Base-by-base conservation (phyloP, 23 red algal species). In the Gracilaria domingensis region DNA sequence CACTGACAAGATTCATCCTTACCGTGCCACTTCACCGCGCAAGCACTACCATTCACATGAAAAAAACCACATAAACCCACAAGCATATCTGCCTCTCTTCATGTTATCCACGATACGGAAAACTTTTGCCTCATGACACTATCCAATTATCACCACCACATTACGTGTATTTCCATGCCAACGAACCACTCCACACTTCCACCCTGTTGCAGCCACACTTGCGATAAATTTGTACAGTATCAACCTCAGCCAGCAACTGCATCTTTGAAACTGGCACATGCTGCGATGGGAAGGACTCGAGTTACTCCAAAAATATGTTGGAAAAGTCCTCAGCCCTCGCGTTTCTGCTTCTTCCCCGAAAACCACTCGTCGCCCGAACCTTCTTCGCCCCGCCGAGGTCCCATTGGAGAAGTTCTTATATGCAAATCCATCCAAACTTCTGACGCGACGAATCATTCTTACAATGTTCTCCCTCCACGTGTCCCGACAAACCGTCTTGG, bases 381-480 rank as follows among this genome's bases (percentile, higher is more conserved):
- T 11, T 45, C 42, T 45, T 45, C 42, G 11, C 42, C 11, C 5
- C 42, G n/a, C 42, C 42, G 11, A 45, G 42, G n/a, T n/a, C n/a
- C n/a, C n/a, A n/a, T n/a, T n/a, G n/a, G n/a, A n/a, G n/a, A n/a
- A n/a, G n/a, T 48, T 5, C 45, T 48, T 12, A 48, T 8, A 48
- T 48, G 7, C 45, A 48, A 48, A 12, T 12, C 5, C 5, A 12
- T 48, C 45, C 45, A 48, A 48, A 5, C 45, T 8, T 48, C 45
- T 8, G 7, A 48, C 45, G 12, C 5, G 12, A 48, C 5, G 12
- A 48, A 8, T 12, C 45, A 48, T 48, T 48, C 45, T 12, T 20
- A 60, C n/a, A n/a, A n/a, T n/a, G n/a, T n/a, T n/a, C n/a, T 25
- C 56, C 5, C 23, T 64, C 59, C 59, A 64, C 59, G 59, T 64